Conservation (phyloP, 208 protist genomes). For the Crithidia thermophila region DNA sequence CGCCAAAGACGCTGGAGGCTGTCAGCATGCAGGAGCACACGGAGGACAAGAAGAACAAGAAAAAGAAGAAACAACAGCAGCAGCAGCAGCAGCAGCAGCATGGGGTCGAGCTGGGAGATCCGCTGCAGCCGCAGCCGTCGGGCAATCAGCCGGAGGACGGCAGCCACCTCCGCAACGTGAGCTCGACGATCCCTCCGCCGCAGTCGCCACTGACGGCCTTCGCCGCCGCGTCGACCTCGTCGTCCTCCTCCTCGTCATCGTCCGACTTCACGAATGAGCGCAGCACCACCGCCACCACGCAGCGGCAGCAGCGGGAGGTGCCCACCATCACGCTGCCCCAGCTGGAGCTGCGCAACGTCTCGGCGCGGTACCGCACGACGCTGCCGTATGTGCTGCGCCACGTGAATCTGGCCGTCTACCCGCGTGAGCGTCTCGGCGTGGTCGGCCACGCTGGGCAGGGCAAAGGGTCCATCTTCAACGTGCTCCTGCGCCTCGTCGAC, state of each 20-base stretch:
- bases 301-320: neutral
- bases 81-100: too few species aligned
- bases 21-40: neutral
- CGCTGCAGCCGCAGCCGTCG: too few species aligned
- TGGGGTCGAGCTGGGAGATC: too few species aligned
- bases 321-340: constrained; percentile 27
- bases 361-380: constrained; percentile 53
- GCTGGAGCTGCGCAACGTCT: constrained; percentile 65
- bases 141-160: too few species aligned
- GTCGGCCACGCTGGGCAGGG: constrained; percentile 69
- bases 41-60: neutral
- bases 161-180: neutral
- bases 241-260: constrained; percentile 11
- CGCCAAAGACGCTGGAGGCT: constrained; percentile 4
- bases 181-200: too few species aligned
- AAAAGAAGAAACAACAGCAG: neutral
- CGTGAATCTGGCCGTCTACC: constrained; percentile 53
- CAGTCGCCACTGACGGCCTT: constrained; percentile 5
- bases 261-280: neutral
- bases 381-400: constrained; percentile 53
- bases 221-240: constrained; percentile 10
- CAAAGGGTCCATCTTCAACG: constrained; percentile 69
- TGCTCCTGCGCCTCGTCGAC: constrained; percentile 75
- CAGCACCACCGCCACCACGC: neutral
- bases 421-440: constrained; percentile 54